Conservation (phyloP, 306 rosid genomes). For the Urtica urens region DNA sequence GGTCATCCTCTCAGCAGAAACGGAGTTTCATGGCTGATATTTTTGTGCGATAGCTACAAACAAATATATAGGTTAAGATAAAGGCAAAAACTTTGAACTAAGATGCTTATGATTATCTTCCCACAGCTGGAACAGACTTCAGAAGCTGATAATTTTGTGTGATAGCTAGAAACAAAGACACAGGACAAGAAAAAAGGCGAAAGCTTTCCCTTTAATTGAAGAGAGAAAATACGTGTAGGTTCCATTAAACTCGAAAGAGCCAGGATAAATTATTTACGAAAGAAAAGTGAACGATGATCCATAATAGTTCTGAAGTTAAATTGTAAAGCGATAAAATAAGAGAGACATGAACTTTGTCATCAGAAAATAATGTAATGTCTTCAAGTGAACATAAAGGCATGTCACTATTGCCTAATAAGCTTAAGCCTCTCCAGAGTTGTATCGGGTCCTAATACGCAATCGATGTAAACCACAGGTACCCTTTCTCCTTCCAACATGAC, state of each 20-base stretch:
- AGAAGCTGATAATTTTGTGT: background rate
- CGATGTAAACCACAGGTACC: background rate
- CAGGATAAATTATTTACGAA: background rate
- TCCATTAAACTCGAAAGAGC: background rate
- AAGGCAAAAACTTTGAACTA: background rate
- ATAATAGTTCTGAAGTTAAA: background rate
- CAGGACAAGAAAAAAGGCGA: background rate
- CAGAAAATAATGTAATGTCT: background rate
- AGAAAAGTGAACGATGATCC: background rate
- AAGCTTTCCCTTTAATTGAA: conserved; percentile 1
- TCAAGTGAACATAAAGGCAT: conserved; percentile 7
- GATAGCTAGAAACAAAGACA: no score
- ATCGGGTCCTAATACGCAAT: conserved; percentile 2
- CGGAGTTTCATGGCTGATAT: no score
- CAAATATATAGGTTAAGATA: no score
- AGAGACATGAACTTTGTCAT: background rate
- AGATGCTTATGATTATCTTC: background rate
- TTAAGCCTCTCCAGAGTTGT: conserved; percentile 6
- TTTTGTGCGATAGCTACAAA: no score
- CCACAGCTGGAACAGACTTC: background rate
- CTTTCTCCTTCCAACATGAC: conserved; percentile 1
- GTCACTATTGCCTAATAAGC: conserved; percentile 1
- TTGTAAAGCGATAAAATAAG: background rate
- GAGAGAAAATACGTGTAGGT: background rate
- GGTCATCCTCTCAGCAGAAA: no score